Evolutionary conservation across 495 filamentous ascomycete genomes (phyloP).

Genomic region (Pseudevernia furfuracea): DNA sequence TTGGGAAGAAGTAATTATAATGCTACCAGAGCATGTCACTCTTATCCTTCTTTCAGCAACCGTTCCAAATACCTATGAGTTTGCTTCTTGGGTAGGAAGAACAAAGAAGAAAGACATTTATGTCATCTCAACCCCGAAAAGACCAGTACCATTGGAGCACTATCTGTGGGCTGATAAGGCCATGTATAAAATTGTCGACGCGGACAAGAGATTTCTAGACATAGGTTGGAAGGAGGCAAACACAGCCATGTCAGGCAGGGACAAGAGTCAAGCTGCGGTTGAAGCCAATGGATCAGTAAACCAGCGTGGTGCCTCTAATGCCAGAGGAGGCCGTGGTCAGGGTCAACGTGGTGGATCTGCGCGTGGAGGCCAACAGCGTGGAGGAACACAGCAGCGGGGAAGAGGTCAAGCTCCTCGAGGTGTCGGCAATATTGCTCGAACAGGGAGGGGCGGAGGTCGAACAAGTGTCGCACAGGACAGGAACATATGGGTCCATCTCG

Average conservation of each 20-base stretch:
- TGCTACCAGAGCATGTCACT: conserved; percentile 95
- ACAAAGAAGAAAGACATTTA: conserved; percentile 99
- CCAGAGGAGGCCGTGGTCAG: conserved; percentile 46
- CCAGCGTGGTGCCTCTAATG: conserved; percentile 31
- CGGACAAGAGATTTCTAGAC: conserved; percentile 83
- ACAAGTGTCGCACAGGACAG: conserved; percentile 87
- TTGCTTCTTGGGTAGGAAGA: conserved; percentile 95
- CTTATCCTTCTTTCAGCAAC: conserved; percentile 92
- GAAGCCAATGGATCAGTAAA: conserved; percentile 40
- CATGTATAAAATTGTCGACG: conserved; percentile 89
- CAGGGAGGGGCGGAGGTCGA: conserved; percentile 72
- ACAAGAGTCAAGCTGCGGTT: conserved; percentile 58
- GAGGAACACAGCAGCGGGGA: conserved; percentile 43
- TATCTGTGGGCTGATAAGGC: conserved; percentile 90
- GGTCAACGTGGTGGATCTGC: conserved; percentile 39
- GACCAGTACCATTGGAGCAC: conserved; percentile 90
- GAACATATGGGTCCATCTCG: conserved; percentile 93
- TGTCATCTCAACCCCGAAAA: conserved; percentile 93
- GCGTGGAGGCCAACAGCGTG: conserved; percentile 42
- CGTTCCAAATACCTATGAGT: conserved; percentile 94
- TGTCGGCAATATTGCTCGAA: conserved; percentile 79
- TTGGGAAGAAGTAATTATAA: conserved; percentile 99
- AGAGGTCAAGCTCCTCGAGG: conserved; percentile 55
- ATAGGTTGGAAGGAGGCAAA: conserved; percentile 93
- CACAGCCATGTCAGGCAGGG: conserved; percentile 68